These are phyloP conservation scores for Thraustochytrium striatum DNA, from an alignment of 352 stramenopile genomes.

Conservation along the genomic window DNA sequence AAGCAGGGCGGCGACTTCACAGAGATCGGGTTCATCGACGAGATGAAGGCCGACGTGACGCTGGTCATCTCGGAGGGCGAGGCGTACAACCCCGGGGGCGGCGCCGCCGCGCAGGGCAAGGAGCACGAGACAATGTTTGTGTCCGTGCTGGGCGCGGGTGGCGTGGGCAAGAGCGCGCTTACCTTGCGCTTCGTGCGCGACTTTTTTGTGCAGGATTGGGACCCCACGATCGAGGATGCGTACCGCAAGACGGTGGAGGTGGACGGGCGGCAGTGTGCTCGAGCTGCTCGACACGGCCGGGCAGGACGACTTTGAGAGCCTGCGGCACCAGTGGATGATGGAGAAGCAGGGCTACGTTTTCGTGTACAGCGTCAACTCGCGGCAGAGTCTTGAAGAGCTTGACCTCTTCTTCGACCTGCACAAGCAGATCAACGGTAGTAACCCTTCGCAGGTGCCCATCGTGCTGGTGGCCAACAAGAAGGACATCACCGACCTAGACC, in stretches of 20 bases:
- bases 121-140: constrained; percentile 76
- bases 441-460: constrained; percentile 69
- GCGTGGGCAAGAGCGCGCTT: constrained; percentile 81
- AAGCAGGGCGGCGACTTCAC: constrained; percentile 58
- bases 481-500: constrained; percentile 43
- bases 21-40: constrained; percentile 75
- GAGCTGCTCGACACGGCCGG: constrained; percentile 82
- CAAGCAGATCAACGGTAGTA: constrained; percentile 77
- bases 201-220: constrained; percentile 82
- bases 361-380: constrained; percentile 81
- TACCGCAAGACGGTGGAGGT: constrained; percentile 79
- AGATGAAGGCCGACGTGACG: constrained; percentile 80
- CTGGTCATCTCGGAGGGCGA: constrained; percentile 75
- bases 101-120: neutral
- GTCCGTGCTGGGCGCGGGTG: constrained; percentile 75
- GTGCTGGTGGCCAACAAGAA: constrained; percentile 78
- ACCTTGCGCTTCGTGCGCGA: constrained; percentile 80
- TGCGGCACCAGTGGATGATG: constrained; percentile 81
- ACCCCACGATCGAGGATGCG: constrained; percentile 82
- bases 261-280: constrained; percentile 71
- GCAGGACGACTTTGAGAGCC: constrained; percentile 80
- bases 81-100: constrained; percentile 61
- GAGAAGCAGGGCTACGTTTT: constrained; percentile 83
- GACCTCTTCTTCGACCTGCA: constrained; percentile 79
- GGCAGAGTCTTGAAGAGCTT: constrained; percentile 75